Percentiles rank a stretch among this genome's conserved stretches.
phyloP scores from a whole-genome alignment of 2,329 filamentous ascomycete species.

The Nemania diffusa region DNA sequence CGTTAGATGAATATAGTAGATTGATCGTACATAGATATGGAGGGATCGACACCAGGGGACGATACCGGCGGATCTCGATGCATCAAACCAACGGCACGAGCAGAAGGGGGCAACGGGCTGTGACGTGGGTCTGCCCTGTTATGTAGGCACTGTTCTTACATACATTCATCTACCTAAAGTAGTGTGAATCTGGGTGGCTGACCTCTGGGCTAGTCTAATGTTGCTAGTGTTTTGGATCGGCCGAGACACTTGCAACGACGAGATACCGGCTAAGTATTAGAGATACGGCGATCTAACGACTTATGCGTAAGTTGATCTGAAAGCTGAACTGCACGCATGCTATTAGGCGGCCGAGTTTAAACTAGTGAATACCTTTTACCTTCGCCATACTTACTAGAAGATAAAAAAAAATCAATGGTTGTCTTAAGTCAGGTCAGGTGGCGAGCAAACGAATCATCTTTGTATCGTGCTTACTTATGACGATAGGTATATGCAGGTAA shows the following conservation, averaged over 20 bases:
- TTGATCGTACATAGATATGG: not conserved
- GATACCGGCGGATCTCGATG: slow-evolving; percentile 14
- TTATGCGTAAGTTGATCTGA: not conserved
- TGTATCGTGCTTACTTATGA: too few relatives aligned
- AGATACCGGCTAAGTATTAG: not conserved
- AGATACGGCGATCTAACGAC: not conserved
- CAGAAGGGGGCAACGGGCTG: not conserved
- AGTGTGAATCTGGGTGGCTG: not conserved
- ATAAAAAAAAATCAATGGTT: too few relatives aligned
- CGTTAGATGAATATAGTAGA: not conserved
- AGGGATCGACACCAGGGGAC: slow-evolving; percentile 25
- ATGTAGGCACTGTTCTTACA: too few relatives aligned
- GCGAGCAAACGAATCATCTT: too few relatives aligned
- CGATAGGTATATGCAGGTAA: too few relatives aligned
- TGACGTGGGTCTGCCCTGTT: too few relatives aligned
- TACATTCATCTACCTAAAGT: not conserved
- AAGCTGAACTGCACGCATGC: not conserved
- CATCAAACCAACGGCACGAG: not conserved
- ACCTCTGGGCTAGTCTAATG: not conserved
- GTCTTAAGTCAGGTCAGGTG: too few relatives aligned
- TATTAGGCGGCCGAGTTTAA: not conserved
- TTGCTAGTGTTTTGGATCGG: not conserved
- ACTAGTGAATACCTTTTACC: not conserved
- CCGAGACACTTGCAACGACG: not conserved
- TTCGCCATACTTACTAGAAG: too few relatives aligned